Evolutionary conservation across 345 rosid genomes (phyloP).

Genomic region (Citrus mangshanensis): DNA sequence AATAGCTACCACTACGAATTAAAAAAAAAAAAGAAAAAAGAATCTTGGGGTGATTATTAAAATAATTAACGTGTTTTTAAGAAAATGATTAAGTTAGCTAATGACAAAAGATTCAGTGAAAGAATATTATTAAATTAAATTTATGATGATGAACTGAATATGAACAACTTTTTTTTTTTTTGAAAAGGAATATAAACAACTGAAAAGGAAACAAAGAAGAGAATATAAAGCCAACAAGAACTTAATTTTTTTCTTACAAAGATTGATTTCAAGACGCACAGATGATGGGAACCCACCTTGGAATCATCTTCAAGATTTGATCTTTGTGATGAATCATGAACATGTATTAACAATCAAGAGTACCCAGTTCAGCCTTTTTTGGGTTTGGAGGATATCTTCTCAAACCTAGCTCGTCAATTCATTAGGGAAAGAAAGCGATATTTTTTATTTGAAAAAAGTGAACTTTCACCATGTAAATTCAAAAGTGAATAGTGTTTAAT

Average conservation of each 20-base stretch:
- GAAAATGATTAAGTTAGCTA: not conserved
- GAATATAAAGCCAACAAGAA: not conserved
- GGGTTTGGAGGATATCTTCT: not conserved
- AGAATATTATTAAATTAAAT: not conserved
- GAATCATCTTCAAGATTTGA: conserved; percentile 1
- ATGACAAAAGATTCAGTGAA: not conserved
- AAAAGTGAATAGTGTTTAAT: not conserved
- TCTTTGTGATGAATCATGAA: not conserved
- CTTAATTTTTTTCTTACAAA: too few relatives aligned
- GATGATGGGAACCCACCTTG: conserved; percentile 11
- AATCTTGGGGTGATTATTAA: not conserved
- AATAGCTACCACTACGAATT: not conserved
- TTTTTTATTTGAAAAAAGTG: too few relatives aligned
- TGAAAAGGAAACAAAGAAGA: not conserved
- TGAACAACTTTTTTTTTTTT: not conserved
- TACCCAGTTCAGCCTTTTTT: not conserved
- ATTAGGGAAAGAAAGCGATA: too few relatives aligned
- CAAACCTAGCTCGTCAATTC: not conserved
- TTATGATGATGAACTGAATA: not conserved
- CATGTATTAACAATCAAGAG: not conserved
- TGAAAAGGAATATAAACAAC: not conserved
- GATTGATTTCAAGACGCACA: not conserved
- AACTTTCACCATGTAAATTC: not conserved
- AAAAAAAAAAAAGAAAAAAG: not conserved
- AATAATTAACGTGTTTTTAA: not conserved